phyloP scores from a whole-genome alignment of 805 yeast genomes.

The Metschnikowia sp. region DNA sequence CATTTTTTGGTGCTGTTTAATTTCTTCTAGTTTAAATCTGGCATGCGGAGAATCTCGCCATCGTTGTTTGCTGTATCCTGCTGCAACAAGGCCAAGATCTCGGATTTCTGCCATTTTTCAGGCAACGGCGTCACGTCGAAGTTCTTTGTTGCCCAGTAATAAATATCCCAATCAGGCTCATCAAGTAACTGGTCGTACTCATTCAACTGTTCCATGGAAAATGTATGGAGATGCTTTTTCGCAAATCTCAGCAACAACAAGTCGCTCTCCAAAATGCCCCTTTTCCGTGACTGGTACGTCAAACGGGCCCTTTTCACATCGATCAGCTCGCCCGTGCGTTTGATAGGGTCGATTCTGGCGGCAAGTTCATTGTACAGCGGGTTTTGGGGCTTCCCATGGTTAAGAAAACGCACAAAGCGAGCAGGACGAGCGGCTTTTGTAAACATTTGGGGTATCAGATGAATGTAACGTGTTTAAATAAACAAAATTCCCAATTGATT shows the following conservation, averaged over 20 bases:
- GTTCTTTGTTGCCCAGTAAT: constrained; percentile 94
- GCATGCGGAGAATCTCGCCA: constrained; percentile 81
- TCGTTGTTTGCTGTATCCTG: constrained; percentile 71
- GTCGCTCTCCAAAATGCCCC: constrained; percentile 95
- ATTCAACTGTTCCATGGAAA: constrained; percentile 64
- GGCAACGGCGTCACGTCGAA: constrained; percentile 82
- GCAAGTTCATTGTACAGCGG: constrained; percentile 45
- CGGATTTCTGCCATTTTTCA: constrained; percentile 72
- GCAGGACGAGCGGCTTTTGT: neutral
- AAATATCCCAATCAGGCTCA: constrained; percentile 98
- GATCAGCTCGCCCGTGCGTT: constrained; percentile 67
- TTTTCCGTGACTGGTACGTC: constrained; percentile 85
- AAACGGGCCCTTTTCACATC: constrained; percentile 83
- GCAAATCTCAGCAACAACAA: constrained; percentile 83
- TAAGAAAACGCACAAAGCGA: constrained; percentile 20
- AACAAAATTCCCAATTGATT: neutral
- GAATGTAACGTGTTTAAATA: neutral
- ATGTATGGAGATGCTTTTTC: constrained; percentile 56
- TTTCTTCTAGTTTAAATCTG: constrained; percentile 36
- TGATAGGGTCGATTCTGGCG: constrained; percentile 73
- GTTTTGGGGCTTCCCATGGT: constrained; percentile 38
- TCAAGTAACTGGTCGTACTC: constrained; percentile 86
- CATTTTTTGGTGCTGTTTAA: neutral
- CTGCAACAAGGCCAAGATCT: constrained; percentile 63
- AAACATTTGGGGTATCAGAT: neutral